phyloP scores from a whole-genome alignment of 257 asterid species.

The Mitragyna speciosa region DNA sequence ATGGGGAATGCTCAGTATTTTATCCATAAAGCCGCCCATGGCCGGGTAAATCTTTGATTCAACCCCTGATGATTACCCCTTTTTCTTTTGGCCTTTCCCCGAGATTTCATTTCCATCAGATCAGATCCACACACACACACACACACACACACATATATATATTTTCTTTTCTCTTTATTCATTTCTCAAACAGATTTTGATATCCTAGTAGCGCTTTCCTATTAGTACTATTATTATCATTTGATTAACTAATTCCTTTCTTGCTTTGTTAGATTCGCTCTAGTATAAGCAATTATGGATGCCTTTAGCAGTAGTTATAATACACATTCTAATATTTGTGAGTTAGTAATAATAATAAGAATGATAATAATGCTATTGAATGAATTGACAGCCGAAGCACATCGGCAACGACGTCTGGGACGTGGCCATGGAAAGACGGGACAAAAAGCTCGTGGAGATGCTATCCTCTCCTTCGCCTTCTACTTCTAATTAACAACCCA shows the following conservation, averaged over 20 bases:
- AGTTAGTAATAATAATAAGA: too few species aligned
- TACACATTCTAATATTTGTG: background rate
- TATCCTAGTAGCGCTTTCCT: too few species aligned
- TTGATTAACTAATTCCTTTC: too few species aligned
- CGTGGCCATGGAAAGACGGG: constrained; percentile 82
- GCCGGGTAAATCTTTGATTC: constrained; percentile 50
- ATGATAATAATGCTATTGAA: background rate
- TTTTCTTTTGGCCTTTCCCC: background rate
- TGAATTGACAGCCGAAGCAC: constrained; percentile 76
- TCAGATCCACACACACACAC: background rate
- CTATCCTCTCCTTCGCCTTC: constrained; percentile 54
- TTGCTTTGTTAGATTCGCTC: too few species aligned
- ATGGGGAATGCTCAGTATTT: constrained; percentile 88
- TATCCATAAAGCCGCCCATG: constrained; percentile 91
- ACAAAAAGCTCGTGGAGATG: constrained; percentile 75
- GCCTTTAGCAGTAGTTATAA: too few species aligned
- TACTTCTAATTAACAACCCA: background rate
- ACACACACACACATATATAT: too few species aligned
- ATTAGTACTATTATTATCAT: too few species aligned
- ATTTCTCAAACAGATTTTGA: too few species aligned
- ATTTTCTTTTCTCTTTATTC: background rate
- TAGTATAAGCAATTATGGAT: too few species aligned
- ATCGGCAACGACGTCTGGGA: constrained; percentile 88
- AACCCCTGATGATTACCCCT: background rate
- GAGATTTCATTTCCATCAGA: background rate